phyloP scores from a whole-genome alignment of 2,329 filamentous ascomycete genomes.

The Exophiala alcalophila region DNA sequence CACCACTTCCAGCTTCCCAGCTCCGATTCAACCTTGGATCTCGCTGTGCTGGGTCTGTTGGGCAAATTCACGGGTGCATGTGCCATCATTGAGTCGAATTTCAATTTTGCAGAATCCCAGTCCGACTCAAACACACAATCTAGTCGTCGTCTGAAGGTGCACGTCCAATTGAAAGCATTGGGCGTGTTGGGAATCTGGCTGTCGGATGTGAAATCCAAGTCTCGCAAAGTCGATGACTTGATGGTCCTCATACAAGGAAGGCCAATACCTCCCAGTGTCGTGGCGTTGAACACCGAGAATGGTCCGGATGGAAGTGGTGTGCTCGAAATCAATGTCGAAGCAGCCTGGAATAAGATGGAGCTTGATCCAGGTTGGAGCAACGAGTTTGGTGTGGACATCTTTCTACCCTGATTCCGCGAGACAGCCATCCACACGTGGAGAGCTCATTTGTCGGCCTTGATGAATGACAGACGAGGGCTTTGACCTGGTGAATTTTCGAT shows the following conservation, averaged over 20 bases:
- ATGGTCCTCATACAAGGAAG: conserved; percentile 72
- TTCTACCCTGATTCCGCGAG: conserved; percentile 35
- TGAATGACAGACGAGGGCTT: too few species aligned
- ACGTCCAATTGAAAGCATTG: conserved; percentile 73
- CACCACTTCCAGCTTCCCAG: conserved; percentile 58
- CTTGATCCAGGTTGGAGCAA: conserved; percentile 74
- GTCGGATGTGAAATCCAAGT: conserved; percentile 42
- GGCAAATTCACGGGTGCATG: conserved; percentile 89
- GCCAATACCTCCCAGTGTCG: conserved; percentile 65
- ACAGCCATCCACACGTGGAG: too few species aligned
- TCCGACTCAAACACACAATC: conserved; percentile 7
- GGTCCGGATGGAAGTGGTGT: conserved; percentile 42
- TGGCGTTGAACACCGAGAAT: conserved; percentile 45
- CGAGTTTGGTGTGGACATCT: conserved; percentile 68
- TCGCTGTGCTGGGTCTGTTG: conserved; percentile 73
- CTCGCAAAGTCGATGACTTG: conserved; percentile 57
- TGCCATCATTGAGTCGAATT: conserved; percentile 64
- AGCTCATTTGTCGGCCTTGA: too few species aligned
- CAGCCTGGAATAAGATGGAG: conserved; percentile 73
- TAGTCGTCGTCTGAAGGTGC: conserved; percentile 54
- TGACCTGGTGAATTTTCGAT: too few species aligned
- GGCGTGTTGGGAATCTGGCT: conserved; percentile 72
- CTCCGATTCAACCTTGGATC: conserved; percentile 32
- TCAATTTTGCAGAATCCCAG: conserved; percentile 58
- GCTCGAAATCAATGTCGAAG: conserved; percentile 71